Evolutionary conservation across 345 rosid genomes (phyloP).

Genomic region (Viola odorata): DNA sequence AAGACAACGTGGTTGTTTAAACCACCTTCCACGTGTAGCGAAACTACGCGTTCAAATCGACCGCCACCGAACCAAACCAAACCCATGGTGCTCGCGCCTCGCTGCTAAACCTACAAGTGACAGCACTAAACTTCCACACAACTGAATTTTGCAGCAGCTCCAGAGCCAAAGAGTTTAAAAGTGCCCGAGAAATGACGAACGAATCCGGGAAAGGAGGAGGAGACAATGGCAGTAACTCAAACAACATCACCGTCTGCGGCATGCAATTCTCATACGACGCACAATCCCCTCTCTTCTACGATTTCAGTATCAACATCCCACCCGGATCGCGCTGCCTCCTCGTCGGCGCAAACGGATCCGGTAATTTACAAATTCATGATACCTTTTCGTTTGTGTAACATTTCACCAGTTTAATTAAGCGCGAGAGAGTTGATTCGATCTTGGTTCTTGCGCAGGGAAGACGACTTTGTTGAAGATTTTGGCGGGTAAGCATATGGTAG

Average conservation of each 20-base stretch:
- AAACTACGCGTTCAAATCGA: not conserved
- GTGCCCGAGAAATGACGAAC: constrained; percentile 30
- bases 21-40: not conserved
- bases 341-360: constrained; percentile 94
- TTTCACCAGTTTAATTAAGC: not conserved
- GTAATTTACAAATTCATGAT: constrained; percentile 23
- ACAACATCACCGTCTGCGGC: constrained; percentile 48
- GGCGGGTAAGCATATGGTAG: constrained; percentile 95
- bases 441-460: constrained; percentile 44
- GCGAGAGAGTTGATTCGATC: not conserved
- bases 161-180: not conserved
- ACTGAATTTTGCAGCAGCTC: not conserved
- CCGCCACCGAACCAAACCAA: not conserved
- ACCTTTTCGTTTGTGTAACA: not conserved
- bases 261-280: constrained; percentile 75
- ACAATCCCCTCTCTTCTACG: constrained; percentile 58
- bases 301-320: constrained; percentile 53
- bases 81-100: not conserved
- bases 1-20: not conserved
- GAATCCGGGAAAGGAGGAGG: constrained; percentile 5
- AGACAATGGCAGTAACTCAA: constrained; percentile 27
- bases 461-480: constrained; percentile 77
- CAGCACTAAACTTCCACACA: not conserved
- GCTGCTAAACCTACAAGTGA: not conserved
- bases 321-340: constrained; percentile 90